phyloP scores from a whole-genome alignment of 192 early-diverging fungal species.

The Chytriomyces sp. region DNA sequence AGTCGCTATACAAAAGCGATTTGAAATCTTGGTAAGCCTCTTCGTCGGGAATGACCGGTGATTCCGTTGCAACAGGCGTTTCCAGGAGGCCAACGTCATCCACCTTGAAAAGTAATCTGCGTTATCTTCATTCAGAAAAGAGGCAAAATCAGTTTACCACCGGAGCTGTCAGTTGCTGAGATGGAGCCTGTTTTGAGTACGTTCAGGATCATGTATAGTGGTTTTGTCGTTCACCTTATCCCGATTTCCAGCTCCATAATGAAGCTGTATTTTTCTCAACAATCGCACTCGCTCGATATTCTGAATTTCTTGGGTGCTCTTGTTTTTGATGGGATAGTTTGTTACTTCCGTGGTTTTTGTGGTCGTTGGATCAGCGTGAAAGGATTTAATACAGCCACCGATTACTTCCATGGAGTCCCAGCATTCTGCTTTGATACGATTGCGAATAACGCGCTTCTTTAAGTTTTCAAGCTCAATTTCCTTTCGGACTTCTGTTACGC shows the following conservation, averaged over 20 bases:
- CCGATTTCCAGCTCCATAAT: neutral
- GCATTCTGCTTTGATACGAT: slow-evolving; percentile 59
- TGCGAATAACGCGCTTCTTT: slow-evolving; percentile 48
- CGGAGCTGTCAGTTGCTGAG: too few relatives aligned
- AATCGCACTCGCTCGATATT: slow-evolving; percentile 35
- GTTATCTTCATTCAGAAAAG: too few relatives aligned
- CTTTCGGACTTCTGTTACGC: slow-evolving; percentile 37
- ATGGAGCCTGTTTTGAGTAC: too few relatives aligned
- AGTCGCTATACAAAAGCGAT: slow-evolving; percentile 45
- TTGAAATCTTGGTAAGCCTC: slow-evolving; percentile 11
- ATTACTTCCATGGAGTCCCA: slow-evolving; percentile 59
- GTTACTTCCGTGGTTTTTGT: slow-evolving; percentile 37
- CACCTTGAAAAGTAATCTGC: neutral
- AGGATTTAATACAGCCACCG: slow-evolving; percentile 53
- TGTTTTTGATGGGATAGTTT: slow-evolving; percentile 53
- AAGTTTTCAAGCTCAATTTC: slow-evolving; percentile 52
- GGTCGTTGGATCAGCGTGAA: slow-evolving; percentile 45
- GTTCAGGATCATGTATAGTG: too few relatives aligned
- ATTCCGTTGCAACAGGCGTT: neutral
- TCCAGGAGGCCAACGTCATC: neutral
- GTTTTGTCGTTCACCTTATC: neutral
- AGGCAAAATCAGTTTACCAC: too few relatives aligned
- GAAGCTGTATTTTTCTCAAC: slow-evolving; percentile 42
- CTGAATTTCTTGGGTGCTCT: slow-evolving; percentile 30
- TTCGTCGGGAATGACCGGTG: neutral